Base-by-base conservation (phyloP, 2,329 filamentous ascomycete genomes). In the Diaporthe vexans region DNA sequence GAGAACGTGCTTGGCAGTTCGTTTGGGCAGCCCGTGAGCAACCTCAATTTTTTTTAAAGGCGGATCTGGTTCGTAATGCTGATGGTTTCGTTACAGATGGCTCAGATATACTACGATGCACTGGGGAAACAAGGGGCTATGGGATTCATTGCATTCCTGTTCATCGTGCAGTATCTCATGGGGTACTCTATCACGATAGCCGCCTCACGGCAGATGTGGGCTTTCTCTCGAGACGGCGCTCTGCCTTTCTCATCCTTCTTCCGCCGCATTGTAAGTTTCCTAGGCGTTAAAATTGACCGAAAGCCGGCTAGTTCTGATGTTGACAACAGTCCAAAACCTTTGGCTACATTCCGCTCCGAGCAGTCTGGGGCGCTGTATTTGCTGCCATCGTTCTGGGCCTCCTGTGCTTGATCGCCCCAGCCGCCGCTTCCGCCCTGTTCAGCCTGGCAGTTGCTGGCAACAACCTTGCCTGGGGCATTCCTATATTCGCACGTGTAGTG, bases 101-200 rank as follows among this genome's bases (percentile, higher is more conserved):
- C 80, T 11, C 84, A 91, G 79, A 90, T 91, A 58, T 91, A 91
- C 81, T 91, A 86, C 75, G 89, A 91, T 74, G 88, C 89, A 0
- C 80, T 92, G 13, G 90, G 90, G 13, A 91, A 91, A 79, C 83
- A 86, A 7, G 90, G 89, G 7, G 88, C 90, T 0, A 80, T 92
- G 9, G 90, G 86, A 0, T 84, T 92, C 72, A 91, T 91, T 87
- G 84, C 85, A 1, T 83, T 91, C 0, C 81, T 91, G 26, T 89
- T 91, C 78, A 86, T 91, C 65, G 89, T 91, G 3, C 90, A 92
- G 78, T 92, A 90, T 79, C 83, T 91, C 29, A 91, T 92, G 86
- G 89, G 90, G 1, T 81, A 91, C 1, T 89, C 86, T 40, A 87
- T 91, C 71, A 81, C 90, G 3, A 87, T 91, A 4, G 90, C 90